Evolutionary conservation across 352 stramenopile genomes (phyloP).

Genomic region (Aphanomyces astaci): DNA sequence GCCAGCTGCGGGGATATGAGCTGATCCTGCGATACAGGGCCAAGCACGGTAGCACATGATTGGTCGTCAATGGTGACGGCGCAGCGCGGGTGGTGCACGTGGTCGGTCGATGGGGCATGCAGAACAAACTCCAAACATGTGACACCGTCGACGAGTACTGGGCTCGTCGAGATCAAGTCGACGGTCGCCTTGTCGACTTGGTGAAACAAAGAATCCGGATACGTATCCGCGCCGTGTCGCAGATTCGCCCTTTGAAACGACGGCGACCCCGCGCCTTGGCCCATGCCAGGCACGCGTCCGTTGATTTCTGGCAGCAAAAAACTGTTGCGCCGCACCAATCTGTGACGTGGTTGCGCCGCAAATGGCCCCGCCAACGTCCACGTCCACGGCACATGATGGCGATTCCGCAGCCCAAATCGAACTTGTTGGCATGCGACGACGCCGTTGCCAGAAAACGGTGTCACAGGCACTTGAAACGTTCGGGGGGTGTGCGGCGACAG

Average conservation of each 20-base stretch:
- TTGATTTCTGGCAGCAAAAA: conserved; percentile 38
- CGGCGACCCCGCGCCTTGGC: conserved; percentile 67
- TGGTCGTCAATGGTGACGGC: not conserved
- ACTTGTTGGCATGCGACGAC: conserved; percentile 13
- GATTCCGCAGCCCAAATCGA: conserved; percentile 7
- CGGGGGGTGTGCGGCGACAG: conserved; percentile 1
- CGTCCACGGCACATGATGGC: conserved; percentile 27
- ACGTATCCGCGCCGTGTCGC: too few relatives aligned
- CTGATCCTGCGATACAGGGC: not conserved
- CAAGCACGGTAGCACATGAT: not conserved
- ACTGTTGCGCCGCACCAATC: conserved; percentile 34
- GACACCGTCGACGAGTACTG: conserved; percentile 5
- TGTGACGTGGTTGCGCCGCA: conserved; percentile 26
- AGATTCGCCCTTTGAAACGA: conserved; percentile 53
- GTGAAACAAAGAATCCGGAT: too few relatives aligned
- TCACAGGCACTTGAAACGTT: not conserved
- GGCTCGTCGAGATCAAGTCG: not conserved
- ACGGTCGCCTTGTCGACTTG: not conserved
- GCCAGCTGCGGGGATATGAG: not conserved
- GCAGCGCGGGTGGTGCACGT: not conserved
- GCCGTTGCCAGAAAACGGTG: not conserved
- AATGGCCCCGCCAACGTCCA: conserved; percentile 58
- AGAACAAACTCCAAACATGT: not conserved
- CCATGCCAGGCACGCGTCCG: conserved; percentile 73
- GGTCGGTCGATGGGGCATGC: not conserved